A percentile compares a stretch with the other conserved stretches of the same genome.
These are phyloP conservation scores for Solanum etuberosum DNA, from an alignment of 257 asterid species.

Conservation along the genomic window DNA sequence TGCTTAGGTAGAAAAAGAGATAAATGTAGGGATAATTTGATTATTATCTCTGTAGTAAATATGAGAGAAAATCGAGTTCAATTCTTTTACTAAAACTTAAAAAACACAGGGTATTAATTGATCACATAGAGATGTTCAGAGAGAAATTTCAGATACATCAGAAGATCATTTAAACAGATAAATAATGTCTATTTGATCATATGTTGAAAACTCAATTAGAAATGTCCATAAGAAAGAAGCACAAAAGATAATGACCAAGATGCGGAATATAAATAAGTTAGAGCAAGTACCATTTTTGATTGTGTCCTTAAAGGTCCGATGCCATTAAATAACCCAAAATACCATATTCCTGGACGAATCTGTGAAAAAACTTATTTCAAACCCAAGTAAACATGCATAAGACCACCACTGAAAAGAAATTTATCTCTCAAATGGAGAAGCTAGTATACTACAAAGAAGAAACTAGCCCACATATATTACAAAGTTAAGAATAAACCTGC, in stretches of 20 bases:
- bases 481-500: constrained; percentile 45
- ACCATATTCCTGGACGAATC: constrained; percentile 93
- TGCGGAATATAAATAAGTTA: not conserved
- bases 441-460: not conserved
- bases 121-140: not conserved
- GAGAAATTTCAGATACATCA: not conserved
- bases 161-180: not conserved
- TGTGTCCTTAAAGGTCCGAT: constrained; percentile 83
- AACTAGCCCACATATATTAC: not conserved
- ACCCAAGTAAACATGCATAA: not conserved
- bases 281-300: constrained; percentile 76
- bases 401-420: not conserved
- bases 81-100: not conserved
- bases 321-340: constrained; percentile 86
- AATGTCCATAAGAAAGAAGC: not conserved
- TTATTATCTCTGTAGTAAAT: not conserved
- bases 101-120: not conserved
- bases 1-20: not conserved
- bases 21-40: not conserved
- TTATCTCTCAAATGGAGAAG: not conserved
- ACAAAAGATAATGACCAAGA: not conserved
- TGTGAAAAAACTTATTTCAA: constrained; percentile 18
- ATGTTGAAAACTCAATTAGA: not conserved
- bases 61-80: not conserved
- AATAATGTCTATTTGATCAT: not conserved